These are phyloP conservation scores for Phytophthora multivora DNA, from an alignment of 352 stramenopile species.

Conservation along the genomic window DNA sequence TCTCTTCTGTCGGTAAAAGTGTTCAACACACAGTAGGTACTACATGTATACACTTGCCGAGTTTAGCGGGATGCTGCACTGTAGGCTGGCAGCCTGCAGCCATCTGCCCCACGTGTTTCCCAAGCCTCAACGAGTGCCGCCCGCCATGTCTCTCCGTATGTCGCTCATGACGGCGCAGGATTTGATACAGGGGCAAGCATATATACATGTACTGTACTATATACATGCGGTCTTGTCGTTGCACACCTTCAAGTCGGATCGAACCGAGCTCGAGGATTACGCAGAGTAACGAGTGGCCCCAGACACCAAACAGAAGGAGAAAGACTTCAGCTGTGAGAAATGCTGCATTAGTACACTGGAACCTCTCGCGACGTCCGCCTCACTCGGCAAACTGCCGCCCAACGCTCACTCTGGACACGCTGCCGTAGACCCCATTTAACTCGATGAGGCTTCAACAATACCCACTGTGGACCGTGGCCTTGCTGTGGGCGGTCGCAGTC, in stretches of 20 bases:
- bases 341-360: background rate
- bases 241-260: constrained; percentile 21
- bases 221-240: constrained; percentile 8
- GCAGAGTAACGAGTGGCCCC: constrained; percentile 6
- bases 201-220: background rate
- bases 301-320: constrained; percentile 1
- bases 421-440: background rate
- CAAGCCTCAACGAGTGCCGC: constrained; percentile 15
- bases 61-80: background rate
- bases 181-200: no score
- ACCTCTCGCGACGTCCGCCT: constrained; percentile 4
- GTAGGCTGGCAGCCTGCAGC: background rate
- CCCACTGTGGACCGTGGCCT: background rate
- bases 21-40: no score
- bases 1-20: background rate
- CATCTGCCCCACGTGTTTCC: constrained; percentile 12
- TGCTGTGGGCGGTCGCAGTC: background rate
- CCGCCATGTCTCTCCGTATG: constrained; percentile 18
- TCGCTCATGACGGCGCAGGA: background rate
- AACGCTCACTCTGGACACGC: constrained; percentile 35
- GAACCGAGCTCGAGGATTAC: constrained; percentile 10
- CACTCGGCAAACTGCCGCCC: constrained; percentile 41
- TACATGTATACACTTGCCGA: no score
- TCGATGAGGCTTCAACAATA: constrained; percentile 19
- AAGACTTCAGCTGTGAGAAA: constrained; percentile 5